A percentile compares a stretch with the other conserved stretches of the same genome.
Evolutionary conservation across 768 basidiomycete species (phyloP).

Genomic region (Termitomyces sp.): DNA sequence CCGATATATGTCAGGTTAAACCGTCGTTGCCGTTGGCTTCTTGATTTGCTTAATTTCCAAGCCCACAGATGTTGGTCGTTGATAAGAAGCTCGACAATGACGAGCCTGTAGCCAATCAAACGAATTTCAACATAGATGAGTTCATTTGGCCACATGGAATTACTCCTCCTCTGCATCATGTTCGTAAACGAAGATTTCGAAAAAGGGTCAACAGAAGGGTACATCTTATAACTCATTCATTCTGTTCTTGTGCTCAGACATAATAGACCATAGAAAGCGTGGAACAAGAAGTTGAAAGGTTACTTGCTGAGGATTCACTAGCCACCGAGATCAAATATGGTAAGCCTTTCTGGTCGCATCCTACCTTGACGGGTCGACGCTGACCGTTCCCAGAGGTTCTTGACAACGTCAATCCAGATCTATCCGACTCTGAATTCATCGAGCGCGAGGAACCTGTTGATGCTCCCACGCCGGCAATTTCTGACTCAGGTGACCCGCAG

Average conservation of each 20-base stretch:
- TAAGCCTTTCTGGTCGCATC: slow-evolving; percentile 20
- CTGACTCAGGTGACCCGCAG: slow-evolving; percentile 58
- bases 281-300: slow-evolving; percentile 86
- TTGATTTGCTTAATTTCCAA: slow-evolving; percentile 5
- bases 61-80: slow-evolving; percentile 82
- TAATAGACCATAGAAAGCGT: slow-evolving; percentile 87
- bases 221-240: slow-evolving; percentile 17
- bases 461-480: slow-evolving; percentile 67
- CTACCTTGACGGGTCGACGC: not conserved
- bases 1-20: slow-evolving; percentile 92
- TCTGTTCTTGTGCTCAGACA: not conserved
- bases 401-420: slow-evolving; percentile 86
- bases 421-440: slow-evolving; percentile 85
- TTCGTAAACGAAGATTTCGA: slow-evolving; percentile 87
- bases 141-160: slow-evolving; percentile 98
- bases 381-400: slow-evolving; percentile 53
- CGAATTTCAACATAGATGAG: slow-evolving; percentile 85
- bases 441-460: slow-evolving; percentile 64
- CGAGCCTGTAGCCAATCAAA: slow-evolving; percentile 53
- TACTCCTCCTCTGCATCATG: slow-evolving; percentile 88
- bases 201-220: slow-evolving; percentile 84
- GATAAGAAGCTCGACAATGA: slow-evolving; percentile 71
- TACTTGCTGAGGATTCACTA: slow-evolving; percentile 74
- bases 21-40: not conserved
- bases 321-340: slow-evolving; percentile 78